These are phyloP conservation scores for Picochlorum sp. DNA, from an alignment of 139 green algal species.

Conservation along the genomic window DNA sequence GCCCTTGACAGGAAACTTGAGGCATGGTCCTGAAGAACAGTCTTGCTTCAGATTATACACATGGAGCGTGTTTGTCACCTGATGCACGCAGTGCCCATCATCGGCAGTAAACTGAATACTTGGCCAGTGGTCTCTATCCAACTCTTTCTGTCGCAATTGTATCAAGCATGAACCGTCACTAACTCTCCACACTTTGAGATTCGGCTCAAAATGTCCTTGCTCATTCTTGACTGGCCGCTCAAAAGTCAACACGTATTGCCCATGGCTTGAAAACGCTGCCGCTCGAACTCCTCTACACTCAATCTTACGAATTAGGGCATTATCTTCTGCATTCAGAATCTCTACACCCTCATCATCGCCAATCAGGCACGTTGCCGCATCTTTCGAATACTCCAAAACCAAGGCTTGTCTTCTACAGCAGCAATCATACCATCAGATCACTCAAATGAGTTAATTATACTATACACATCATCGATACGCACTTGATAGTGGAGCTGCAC, in stretches of 20 bases:
- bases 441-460: background rate
- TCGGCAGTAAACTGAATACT: slow-evolving; percentile 64
- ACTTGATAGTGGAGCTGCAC: background rate
- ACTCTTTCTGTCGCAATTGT: slow-evolving; percentile 46
- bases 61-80: slow-evolving; percentile 81
- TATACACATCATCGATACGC: background rate
- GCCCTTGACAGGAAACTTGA: slow-evolving; percentile 56
- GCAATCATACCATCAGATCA: slow-evolving; percentile 4
- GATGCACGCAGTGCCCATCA: slow-evolving; percentile 49
- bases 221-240: slow-evolving; percentile 43
- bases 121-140: slow-evolving; percentile 70
- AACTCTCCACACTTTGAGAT: slow-evolving; percentile 53
- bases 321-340: slow-evolving; percentile 12
- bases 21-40: slow-evolving; percentile 26
- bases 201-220: slow-evolving; percentile 17
- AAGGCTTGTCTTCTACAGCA: slow-evolving; percentile 18
- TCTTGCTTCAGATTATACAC: slow-evolving; percentile 58
- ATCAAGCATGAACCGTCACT: slow-evolving; percentile 27
- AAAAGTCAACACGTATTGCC: slow-evolving; percentile 49
- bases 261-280: slow-evolving; percentile 30
- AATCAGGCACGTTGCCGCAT: slow-evolving; percentile 23
- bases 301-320: slow-evolving; percentile 16
- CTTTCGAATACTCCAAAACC: slow-evolving; percentile 21
- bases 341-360: slow-evolving; percentile 18
- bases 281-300: slow-evolving; percentile 26